Base-by-base conservation (phyloP, 2,329 filamentous ascomycete genomes). In the Triangularia verruculosa region DNA sequence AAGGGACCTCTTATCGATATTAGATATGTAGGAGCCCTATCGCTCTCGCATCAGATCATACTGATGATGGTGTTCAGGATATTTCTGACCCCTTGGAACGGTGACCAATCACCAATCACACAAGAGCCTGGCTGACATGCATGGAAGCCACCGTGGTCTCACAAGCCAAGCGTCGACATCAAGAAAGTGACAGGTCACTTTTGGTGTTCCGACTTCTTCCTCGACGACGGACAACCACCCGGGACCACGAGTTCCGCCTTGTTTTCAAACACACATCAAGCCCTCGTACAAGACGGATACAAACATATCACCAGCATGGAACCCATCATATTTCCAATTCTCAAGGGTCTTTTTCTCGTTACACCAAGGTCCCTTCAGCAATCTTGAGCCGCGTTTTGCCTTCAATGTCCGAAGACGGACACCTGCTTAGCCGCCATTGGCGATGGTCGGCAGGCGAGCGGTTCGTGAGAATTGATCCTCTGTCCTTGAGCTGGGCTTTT, bases 361-460 rank as follows among this genome's bases (percentile, higher is more conserved):
- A 55, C 59, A 63, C 60, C 17, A 25, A 17, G 53, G 51, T 55
- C n/a, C 51, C 61, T 66, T 65, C 52, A 61, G 55, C 57, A 67
- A 66, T 67, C 56, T 68, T 67, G 67, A 67, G 66, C 68, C 67
- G 67, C 61, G 64, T 64, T 59, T 67, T 69, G 63, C 66, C 67
- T 67, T 66, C 30, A 56, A 59, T 67, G 63, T 62, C 63, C 64
- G 67, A 59, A 54, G 57, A 66, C 55, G 62, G 53, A 63, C 58
- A 25, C 30, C 34, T 64, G 58, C 63, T 57, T 62, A 64, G 54
- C 60, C 61, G 59, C 57, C 57, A 57, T 25, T 57, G 25, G 13
- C n/a, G 59, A 32, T 30, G 20, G 28, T 27, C 53, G 43, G 39
- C 34, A 17, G 53, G 51, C 24, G n/a, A 24, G 47, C 47, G 20